These are phyloP conservation scores for Iris pallida DNA, from an alignment of 116 monocot species.

Conservation along the genomic window DNA sequence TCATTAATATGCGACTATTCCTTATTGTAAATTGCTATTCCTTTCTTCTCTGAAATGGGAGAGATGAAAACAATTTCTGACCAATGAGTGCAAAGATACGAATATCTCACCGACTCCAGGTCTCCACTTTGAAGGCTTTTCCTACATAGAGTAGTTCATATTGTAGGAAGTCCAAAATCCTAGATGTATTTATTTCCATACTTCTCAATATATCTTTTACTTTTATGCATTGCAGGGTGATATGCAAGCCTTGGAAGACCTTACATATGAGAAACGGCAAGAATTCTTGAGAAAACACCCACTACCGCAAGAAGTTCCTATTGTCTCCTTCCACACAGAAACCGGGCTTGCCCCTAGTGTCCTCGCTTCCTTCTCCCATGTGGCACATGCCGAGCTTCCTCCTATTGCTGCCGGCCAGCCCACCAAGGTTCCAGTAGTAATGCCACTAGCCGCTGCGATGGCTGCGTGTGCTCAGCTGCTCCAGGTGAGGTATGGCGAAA, in stretches of 20 bases:
- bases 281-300: constrained; percentile 68
- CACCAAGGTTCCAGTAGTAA: constrained; percentile 70
- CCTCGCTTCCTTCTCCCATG: constrained; percentile 66
- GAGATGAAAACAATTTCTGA: no score
- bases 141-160: no score
- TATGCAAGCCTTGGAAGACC: constrained; percentile 77
- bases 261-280: constrained; percentile 78
- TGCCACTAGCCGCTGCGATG: constrained; percentile 85
- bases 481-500: constrained; percentile 72
- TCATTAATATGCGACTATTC: no score
- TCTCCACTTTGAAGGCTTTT: no score
- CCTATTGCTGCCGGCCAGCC: constrained; percentile 43
- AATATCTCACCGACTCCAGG: no score
- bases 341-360: constrained; percentile 52
- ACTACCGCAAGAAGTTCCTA: constrained; percentile 69
- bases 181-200: background rate
- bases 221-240: constrained; percentile 57
- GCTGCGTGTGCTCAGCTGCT: constrained; percentile 76
- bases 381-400: constrained; percentile 87
- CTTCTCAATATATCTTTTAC: background rate
- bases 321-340: constrained; percentile 96
- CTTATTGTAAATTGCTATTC: no score
- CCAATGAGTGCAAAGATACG: no score
- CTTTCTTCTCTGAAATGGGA: no score
- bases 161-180: no score